Conservation (phyloP, 2,329 filamentous ascomycete species). For the Teratosphaeria epicoccoides region DNA sequence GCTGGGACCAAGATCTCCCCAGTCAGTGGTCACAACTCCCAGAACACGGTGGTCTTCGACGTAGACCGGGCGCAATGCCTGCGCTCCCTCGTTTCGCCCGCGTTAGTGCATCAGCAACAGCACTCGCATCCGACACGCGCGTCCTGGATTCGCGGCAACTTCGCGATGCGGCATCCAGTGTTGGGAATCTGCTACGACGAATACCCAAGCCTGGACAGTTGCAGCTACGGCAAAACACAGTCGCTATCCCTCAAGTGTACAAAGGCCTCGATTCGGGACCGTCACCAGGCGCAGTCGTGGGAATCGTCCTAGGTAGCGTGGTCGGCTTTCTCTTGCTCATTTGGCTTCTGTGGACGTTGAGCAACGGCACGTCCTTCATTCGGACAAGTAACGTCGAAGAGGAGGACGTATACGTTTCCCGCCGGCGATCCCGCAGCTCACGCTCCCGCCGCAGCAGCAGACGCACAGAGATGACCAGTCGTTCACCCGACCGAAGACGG, state of each 20-base stretch:
- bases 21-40: background rate
- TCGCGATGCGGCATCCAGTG: conserved; percentile 4
- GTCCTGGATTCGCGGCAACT: conserved; percentile 19
- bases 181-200: conserved; percentile 5
- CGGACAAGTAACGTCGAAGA: conserved; percentile 18
- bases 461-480: conserved; percentile 23
- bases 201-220: conserved; percentile 2
- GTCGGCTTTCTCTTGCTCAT: conserved; percentile 43
- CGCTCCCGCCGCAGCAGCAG: conserved; percentile 14
- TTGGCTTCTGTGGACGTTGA: conserved; percentile 39
- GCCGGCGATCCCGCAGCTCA: conserved; percentile 13
- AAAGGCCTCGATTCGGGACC: conserved; percentile 43
- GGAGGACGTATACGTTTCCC: conserved; percentile 24
- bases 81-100: conserved; percentile 9
- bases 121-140: conserved; percentile 13
- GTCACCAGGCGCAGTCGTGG: conserved; percentile 46
- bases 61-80: conserved; percentile 9
- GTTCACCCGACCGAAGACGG: conserved; percentile 13
- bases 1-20: too few species aligned
- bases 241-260: conserved; percentile 53
- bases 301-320: conserved; percentile 48
- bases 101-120: conserved; percentile 4
- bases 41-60: background rate
- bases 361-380: conserved; percentile 22
- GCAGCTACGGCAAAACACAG: conserved; percentile 12